Percentiles rank a stretch among this genome's conserved stretches.
phyloP scores from a whole-genome alignment of 1,139 yeast species.

The Nakaseomyces delphensis region DNA sequence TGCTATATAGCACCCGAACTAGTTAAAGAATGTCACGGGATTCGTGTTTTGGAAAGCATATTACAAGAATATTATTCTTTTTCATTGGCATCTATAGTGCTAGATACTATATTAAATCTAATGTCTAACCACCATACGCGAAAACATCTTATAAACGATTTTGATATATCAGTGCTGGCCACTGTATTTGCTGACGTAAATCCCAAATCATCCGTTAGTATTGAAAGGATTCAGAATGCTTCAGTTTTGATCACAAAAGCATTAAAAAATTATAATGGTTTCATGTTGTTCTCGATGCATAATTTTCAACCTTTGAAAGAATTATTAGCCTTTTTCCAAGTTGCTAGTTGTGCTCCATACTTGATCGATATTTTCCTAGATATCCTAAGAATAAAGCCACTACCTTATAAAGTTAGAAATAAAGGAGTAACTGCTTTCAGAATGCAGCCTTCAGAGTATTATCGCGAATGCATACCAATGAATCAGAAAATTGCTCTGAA shows the following conservation, averaged over 20 bases:
- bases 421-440: slow-evolving; percentile 17
- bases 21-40: slow-evolving; percentile 57
- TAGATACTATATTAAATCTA: slow-evolving; percentile 49
- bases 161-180: slow-evolving; percentile 54
- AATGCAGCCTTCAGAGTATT: slow-evolving; percentile 24
- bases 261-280: slow-evolving; percentile 70
- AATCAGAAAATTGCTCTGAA: slow-evolving; percentile 61
- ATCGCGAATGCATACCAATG: slow-evolving; percentile 31
- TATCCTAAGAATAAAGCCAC: slow-evolving; percentile 49
- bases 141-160: slow-evolving; percentile 45
- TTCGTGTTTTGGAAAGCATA: slow-evolving; percentile 48
- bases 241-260: slow-evolving; percentile 53
- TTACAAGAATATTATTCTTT: slow-evolving; percentile 52
- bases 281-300: slow-evolving; percentile 55
- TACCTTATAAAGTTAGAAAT: slow-evolving; percentile 44
- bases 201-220: slow-evolving; percentile 38
- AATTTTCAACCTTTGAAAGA: slow-evolving; percentile 50
- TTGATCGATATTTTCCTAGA: slow-evolving; percentile 67
- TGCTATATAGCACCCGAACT: slow-evolving; percentile 54
- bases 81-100: slow-evolving; percentile 47
- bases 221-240: slow-evolving; percentile 52
- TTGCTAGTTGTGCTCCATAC: slow-evolving; percentile 55
- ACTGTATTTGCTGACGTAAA: slow-evolving; percentile 58
- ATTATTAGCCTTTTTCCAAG: slow-evolving; percentile 53
- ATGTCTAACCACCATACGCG: slow-evolving; percentile 56